phyloP scores from a whole-genome alignment of 306 rosid species.

The Lathyrus oleraceus region DNA sequence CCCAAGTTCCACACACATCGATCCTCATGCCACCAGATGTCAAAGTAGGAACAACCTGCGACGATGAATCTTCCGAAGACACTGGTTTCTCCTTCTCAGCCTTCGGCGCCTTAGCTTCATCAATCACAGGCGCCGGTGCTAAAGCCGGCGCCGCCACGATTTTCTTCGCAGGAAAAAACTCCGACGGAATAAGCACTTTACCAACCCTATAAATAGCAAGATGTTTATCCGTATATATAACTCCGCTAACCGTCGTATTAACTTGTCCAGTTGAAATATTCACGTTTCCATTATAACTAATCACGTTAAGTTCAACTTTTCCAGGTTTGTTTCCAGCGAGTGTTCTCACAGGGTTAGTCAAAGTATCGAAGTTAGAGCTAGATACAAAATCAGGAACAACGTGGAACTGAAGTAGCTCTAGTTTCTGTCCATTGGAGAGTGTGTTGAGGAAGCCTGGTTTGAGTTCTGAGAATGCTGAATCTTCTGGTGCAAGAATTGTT shows the following conservation, averaged over 20 bases:
- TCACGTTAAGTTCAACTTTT: slow-evolving; percentile 56
- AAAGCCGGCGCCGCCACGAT: slow-evolving; percentile 29
- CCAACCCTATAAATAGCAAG: slow-evolving; percentile 64
- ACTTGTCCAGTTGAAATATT: slow-evolving; percentile 57
- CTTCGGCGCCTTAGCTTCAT: slow-evolving; percentile 35
- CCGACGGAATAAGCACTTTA: slow-evolving; percentile 57
- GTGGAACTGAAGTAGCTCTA: slow-evolving; percentile 65
- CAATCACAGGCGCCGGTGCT: not conserved
- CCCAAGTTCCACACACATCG: slow-evolving; percentile 4
- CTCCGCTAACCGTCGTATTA: slow-evolving; percentile 58
- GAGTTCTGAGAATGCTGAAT: slow-evolving; percentile 61
- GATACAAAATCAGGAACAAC: slow-evolving; percentile 54
- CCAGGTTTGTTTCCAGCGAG: slow-evolving; percentile 55
- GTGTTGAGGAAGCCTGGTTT: slow-evolving; percentile 66
- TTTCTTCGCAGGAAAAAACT: slow-evolving; percentile 41
- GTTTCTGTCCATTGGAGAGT: slow-evolving; percentile 51
- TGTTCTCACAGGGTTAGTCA: slow-evolving; percentile 68
- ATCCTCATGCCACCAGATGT: slow-evolving; percentile 6
- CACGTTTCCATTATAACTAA: slow-evolving; percentile 55
- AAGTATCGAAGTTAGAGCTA: slow-evolving; percentile 58
- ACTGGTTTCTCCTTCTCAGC: slow-evolving; percentile 46
- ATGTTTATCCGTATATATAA: slow-evolving; percentile 56
- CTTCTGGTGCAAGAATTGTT: slow-evolving; percentile 56
- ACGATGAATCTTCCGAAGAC: not conserved
- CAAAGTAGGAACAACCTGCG: slow-evolving; percentile 47